phyloP scores from a whole-genome alignment of 2,329 filamentous ascomycete genomes.

The Ascochyta pisi region DNA sequence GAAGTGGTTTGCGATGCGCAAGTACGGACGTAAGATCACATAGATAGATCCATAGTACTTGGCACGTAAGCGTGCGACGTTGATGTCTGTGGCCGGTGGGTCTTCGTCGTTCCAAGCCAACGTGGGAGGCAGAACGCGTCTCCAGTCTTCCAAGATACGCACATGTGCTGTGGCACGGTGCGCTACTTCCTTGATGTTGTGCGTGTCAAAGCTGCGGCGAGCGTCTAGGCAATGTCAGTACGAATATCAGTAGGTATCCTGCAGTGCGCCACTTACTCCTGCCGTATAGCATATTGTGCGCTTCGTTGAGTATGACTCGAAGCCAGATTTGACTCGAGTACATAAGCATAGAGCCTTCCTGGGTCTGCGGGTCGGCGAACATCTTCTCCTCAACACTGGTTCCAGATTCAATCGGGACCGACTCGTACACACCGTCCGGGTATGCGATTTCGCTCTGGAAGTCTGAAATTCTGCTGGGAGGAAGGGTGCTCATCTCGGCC shows the following conservation, averaged over 20 bases:
- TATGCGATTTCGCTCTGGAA: conserved; percentile 69
- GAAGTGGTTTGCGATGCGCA: conserved; percentile 65
- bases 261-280: conserved; percentile 29
- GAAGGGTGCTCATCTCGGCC: conserved; percentile 75
- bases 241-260: neutral
- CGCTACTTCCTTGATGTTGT: conserved; percentile 41
- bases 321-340: conserved; percentile 69
- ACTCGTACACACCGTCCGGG: conserved; percentile 64
- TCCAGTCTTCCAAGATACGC: conserved; percentile 62
- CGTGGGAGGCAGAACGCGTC: conserved; percentile 55
- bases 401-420: conserved; percentile 29
- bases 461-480: conserved; percentile 65
- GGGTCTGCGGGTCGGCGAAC: conserved; percentile 17
- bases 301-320: conserved; percentile 62
- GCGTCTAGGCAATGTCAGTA: conserved; percentile 42
- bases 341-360: conserved; percentile 57
- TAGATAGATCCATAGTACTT: conserved; percentile 95
- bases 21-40: conserved; percentile 84
- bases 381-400: conserved; percentile 12
- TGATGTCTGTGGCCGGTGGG: conserved; percentile 75
- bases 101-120: conserved; percentile 73
- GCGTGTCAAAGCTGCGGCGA: conserved; percentile 43
- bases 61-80: conserved; percentile 81
- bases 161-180: conserved; percentile 38
- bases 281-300: conserved; percentile 63